Conservation (phyloP, 352 stramenopile genomes). For the Globisporangium barbulae region DNA sequence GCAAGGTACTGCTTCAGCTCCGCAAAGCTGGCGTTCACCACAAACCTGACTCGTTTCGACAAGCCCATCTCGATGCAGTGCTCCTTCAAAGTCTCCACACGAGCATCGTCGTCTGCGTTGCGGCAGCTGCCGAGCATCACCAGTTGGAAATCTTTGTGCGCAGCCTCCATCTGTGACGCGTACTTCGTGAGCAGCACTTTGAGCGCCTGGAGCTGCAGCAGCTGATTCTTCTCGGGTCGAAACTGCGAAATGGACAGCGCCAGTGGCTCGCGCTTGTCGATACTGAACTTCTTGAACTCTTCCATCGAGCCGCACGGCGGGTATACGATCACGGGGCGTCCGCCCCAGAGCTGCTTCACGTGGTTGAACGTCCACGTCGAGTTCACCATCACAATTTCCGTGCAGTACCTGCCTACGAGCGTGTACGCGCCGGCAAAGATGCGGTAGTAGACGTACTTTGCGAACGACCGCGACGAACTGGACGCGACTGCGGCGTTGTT, state of each 20-base stretch:
- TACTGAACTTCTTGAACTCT: conserved; percentile 63
- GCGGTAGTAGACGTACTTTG: conserved; percentile 96
- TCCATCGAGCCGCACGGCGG: conserved; percentile 93
- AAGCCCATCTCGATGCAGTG: conserved; percentile 82
- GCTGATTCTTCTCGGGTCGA: conserved; percentile 98
- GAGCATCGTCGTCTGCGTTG: conserved; percentile 89
- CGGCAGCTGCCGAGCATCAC: conserved; percentile 96
- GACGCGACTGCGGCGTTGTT: conserved; percentile 85
- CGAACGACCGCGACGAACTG: conserved; percentile 71
- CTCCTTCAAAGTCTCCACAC: conserved; percentile 85
- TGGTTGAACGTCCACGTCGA: conserved; percentile 97
- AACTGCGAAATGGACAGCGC: conserved; percentile 98
- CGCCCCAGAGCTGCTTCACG: conserved; percentile 92
- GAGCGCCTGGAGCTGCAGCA: conserved; percentile 92
- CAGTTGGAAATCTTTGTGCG: conserved; percentile 80
- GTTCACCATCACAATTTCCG: conserved; percentile 96
- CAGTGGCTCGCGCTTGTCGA: conserved; percentile 58
- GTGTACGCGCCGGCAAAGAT: conserved; percentile 93
- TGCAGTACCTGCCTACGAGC: conserved; percentile 78
- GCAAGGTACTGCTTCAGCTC: conserved; percentile 89
- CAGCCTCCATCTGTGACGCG: conserved; percentile 35
- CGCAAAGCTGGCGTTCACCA: conserved; percentile 93
- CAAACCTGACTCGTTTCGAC: conserved; percentile 87
- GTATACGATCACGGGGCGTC: conserved; percentile 85
- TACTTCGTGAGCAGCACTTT: conserved; percentile 59